Evolutionary conservation across 1,284 basidiomycete species (phyloP).

Genomic region (Ustilago cynodontis): DNA sequence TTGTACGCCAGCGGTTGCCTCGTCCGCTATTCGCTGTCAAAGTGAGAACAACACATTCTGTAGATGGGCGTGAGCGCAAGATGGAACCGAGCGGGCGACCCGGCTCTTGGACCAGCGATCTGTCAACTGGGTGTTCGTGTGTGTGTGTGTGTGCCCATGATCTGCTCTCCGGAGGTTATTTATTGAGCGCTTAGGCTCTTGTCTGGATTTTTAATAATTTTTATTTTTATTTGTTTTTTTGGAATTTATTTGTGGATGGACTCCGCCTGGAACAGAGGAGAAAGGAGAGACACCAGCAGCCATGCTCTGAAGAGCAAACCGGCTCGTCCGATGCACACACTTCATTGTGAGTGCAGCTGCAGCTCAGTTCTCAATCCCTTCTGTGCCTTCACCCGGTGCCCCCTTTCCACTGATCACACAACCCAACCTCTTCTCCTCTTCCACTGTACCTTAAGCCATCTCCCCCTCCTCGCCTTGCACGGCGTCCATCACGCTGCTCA

Average conservation of each 20-base stretch:
- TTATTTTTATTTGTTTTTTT: neutral
- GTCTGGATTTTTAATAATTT: neutral
- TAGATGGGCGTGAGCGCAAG: no score
- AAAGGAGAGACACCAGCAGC: no score
- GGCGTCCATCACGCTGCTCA: slow-evolving; percentile 1
- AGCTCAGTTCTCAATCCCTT: neutral
- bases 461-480: neutral
- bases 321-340: neutral
- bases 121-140: no score
- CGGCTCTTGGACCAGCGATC: no score
- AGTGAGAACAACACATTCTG: no score
- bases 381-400: neutral
- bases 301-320: neutral
- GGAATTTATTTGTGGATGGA: slow-evolving; percentile 2
- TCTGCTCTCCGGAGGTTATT: neutral
- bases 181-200: neutral
- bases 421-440: neutral
- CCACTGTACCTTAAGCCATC: neutral
- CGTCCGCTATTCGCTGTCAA: no score
- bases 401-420: neutral
- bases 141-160: no score
- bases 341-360: neutral
- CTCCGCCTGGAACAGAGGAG: neutral
- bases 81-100: no score
- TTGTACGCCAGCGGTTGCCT: no score